phyloP scores from a whole-genome alignment of 192 early-diverging fungal species.

The Diversispora eburnea region DNA sequence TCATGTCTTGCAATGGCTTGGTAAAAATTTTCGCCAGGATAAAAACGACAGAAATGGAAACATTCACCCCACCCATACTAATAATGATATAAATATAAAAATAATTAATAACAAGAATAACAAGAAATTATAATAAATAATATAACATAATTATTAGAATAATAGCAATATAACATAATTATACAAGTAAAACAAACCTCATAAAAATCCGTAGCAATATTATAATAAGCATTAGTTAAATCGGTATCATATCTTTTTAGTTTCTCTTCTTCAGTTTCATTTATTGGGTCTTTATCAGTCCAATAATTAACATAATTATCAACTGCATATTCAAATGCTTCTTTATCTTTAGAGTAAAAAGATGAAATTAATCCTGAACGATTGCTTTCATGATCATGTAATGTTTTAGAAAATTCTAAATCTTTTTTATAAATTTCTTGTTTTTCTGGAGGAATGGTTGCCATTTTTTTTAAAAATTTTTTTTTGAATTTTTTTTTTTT shows the following conservation, averaged over 20 bases:
- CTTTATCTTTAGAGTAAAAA: constrained; percentile 62
- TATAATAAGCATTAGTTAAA: constrained; percentile 79
- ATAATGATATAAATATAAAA: neutral
- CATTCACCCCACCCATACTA: constrained; percentile 80
- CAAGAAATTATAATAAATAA: neutral
- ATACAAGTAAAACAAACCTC: constrained; percentile 44
- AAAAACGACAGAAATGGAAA: constrained; percentile 91
- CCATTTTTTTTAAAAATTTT: too few species aligned
- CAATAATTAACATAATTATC: constrained; percentile 72
- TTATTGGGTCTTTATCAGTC: constrained; percentile 47
- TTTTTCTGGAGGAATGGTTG: too few species aligned
- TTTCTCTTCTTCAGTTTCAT: constrained; percentile 59
- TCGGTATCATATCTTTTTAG: constrained; percentile 54
- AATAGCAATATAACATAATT: neutral
- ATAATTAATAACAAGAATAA: neutral
- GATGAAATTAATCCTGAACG: constrained; percentile 32
- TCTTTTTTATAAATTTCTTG: constrained; percentile 44
- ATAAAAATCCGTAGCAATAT: constrained; percentile 81
- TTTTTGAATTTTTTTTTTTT: too few species aligned
- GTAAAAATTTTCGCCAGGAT: constrained; percentile 68
- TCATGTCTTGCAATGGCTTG: constrained; percentile 89
- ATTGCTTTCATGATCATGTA: constrained; percentile 49
- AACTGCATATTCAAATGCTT: constrained; percentile 61
- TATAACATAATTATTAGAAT: neutral
- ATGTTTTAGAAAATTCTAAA: constrained; percentile 46